phyloP scores from a whole-genome alignment of 257 asterid genomes.

The Solanum pennellii region DNA sequence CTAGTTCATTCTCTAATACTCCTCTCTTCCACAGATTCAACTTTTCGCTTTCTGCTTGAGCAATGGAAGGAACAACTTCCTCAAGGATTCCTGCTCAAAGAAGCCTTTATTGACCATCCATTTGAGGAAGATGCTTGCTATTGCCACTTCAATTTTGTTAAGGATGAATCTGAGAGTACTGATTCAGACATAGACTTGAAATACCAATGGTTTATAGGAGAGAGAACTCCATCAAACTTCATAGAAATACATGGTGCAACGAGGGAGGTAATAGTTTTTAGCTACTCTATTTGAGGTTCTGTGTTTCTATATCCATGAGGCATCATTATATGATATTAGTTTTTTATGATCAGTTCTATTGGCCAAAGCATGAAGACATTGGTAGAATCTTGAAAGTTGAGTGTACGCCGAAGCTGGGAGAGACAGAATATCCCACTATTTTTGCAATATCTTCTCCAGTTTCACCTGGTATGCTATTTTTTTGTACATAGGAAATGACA shows the following conservation, averaged over 20 bases:
- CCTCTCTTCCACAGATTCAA: slow-evolving; percentile 56
- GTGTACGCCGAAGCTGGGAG: slow-evolving; percentile 71
- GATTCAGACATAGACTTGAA: slow-evolving; percentile 42
- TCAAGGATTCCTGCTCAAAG: slow-evolving; percentile 62
- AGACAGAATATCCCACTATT: slow-evolving; percentile 47
- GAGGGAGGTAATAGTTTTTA: slow-evolving; percentile 45
- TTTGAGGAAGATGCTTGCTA: slow-evolving; percentile 87
- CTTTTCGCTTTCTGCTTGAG: slow-evolving; percentile 78
- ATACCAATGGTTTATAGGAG: slow-evolving; percentile 87
- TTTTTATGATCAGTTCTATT: slow-evolving; percentile 42
- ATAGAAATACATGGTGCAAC: slow-evolving; percentile 54
- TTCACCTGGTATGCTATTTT: slow-evolving; percentile 55
- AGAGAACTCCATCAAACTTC: slow-evolving; percentile 62
- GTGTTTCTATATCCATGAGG: background rate
- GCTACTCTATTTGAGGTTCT: slow-evolving; percentile 8
- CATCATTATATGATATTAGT: background rate
- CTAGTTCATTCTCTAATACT: background rate
- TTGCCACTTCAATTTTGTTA: slow-evolving; percentile 82
- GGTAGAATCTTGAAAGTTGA: slow-evolving; percentile 77
- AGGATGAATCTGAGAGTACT: slow-evolving; percentile 40
- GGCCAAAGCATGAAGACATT: slow-evolving; percentile 67
- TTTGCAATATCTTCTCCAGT: slow-evolving; percentile 85
- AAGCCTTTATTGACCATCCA: slow-evolving; percentile 67
- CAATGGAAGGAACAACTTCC: slow-evolving; percentile 96
- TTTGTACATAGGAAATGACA: background rate